Base-by-base conservation (phyloP, 768 basidiomycete genomes). In the Boletus rubescentipes region DNA sequence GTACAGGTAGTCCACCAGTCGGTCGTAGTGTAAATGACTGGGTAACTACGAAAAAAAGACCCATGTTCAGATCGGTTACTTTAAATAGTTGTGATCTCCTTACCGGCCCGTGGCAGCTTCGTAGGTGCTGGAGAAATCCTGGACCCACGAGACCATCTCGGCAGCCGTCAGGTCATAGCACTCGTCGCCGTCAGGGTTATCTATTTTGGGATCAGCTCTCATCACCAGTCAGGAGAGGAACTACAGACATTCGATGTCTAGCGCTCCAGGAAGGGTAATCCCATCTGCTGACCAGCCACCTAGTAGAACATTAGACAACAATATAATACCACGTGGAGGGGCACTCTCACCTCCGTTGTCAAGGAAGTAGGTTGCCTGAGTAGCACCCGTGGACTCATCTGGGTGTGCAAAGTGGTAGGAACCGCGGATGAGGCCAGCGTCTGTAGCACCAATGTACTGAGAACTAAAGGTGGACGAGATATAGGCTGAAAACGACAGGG, bases 1-100 rank as follows among this genome's bases (percentile, higher is more conserved):
- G 86, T 87, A 66, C 86, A 88, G 9, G 74, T 76, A 10, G 60
- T 79, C 86, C 86, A 88, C 86, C 86, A 87, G 64, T 79, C 72
- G 11, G 82, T 85, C 4, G 80, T 83, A 29, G 81, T 81, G 58
- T 86, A 86, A 51, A 86, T 83, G 37, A 81, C 81, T 36, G 77
- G 78, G 55, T 70, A 79, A 23, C 80, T 78, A 53, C 26, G 37
- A 48, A 18, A 23, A 45, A n/a, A 35, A 23, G 42, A 41, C 2
- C 23, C 9, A 5, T n/a, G 15, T 38, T 57, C 14, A 46, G 52
- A 46, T 26, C 5, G 11, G 26, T 30, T 9, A 40, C 39, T 41
- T 53, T 5, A 4, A 39, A 31, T 37, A 37, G 42, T 31, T 18
- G 30, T 8, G n/a, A 18, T 30, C 5, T 49, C 5, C 53, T 62